Evolutionary conservation across 2,329 filamentous ascomycete species (phyloP), one percentile per base, ranked within the genome.

Genomic region (Lecanicillium sp.): DNA sequence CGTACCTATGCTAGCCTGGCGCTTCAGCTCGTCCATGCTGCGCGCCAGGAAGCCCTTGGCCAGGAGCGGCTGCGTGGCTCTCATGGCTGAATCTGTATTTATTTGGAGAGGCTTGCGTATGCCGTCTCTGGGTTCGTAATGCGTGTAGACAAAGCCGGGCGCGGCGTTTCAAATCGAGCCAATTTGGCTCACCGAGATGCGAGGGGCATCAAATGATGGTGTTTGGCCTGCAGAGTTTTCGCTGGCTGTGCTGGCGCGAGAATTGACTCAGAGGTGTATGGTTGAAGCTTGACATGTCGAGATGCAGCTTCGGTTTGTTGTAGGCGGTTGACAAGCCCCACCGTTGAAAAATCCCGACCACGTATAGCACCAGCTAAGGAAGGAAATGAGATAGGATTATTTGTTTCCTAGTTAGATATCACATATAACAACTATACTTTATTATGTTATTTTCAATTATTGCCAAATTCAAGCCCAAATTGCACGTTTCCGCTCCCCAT

Each of bases 1-100:
- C 58, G 7, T 61, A 79, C 77, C 71, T 48, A 80, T 72, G 15
- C 62, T 61, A 2, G 74, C 68, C 30, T 74, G 63, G 31, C 77
- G 66, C 52, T 68, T 72, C 44, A 81, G 66, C 54, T 81, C 77
- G 36, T 81, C 74, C 28, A 77, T 33, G 49, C 75, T 81, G 30
- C 78, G 69, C 41, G 65, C 65, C 48, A 71, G 61, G 53, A 82
- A 77, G 60, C 74, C 69, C 56, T 68, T 75, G 44, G 60, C 57
- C 22, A 74, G 57, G 39, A 58, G 50, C 3, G 58, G 54, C 14
- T 59, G 54, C 15, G 72, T 67, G 13, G 62, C 55, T 51, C 64
- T 68, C 75, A 79, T 79, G 43, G 40, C 47, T 51, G 36, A 30
- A 32, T 29, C 37, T 25, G 27, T 37, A 25, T n/a, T n/a, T n/a